Percentiles rank a stretch among this genome's conserved stretches.
phyloP scores from a whole-genome alignment of 805 yeast genomes.

The Ogataea glucozyma region DNA sequence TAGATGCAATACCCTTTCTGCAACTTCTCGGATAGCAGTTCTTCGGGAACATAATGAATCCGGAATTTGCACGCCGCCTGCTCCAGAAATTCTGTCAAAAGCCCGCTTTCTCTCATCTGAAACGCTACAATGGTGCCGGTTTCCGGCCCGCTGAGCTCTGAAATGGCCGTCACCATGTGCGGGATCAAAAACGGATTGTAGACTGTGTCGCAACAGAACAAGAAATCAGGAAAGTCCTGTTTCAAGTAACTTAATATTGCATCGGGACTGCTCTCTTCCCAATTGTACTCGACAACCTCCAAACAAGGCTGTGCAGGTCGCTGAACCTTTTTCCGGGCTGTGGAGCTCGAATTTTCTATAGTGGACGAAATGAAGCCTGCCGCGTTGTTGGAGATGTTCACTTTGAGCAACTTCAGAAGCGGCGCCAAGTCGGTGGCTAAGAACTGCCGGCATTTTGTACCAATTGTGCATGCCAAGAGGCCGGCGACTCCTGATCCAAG shows the following conservation, averaged over 20 bases:
- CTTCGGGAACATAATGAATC: slow-evolving; percentile 38
- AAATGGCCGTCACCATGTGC: slow-evolving; percentile 46
- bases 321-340: slow-evolving; percentile 2
- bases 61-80: slow-evolving; percentile 35
- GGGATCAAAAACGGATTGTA: slow-evolving; percentile 62
- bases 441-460: slow-evolving; percentile 39
- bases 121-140: slow-evolving; percentile 46
- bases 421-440: slow-evolving; percentile 62
- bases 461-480: slow-evolving; percentile 42
- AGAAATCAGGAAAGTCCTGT: slow-evolving; percentile 40
- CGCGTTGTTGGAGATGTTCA: slow-evolving; percentile 47
- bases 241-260: slow-evolving; percentile 11
- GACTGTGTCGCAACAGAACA: slow-evolving; percentile 65
- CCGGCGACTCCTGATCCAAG: slow-evolving; percentile 66
- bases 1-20: slow-evolving; percentile 49
- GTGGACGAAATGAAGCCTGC: slow-evolving; percentile 27
- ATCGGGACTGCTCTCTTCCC: slow-evolving; percentile 48
- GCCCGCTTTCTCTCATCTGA: slow-evolving; percentile 55
- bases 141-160: slow-evolving; percentile 34
- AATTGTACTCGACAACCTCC: slow-evolving; percentile 57
- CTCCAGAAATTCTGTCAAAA: slow-evolving; percentile 48
- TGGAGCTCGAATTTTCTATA: slow-evolving; percentile 10
- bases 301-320: slow-evolving; percentile 26
- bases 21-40: slow-evolving; percentile 35
- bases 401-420: slow-evolving; percentile 48